Evolutionary conservation across 306 rosid species (phyloP).

Genomic region (Prunus salicina): DNA sequence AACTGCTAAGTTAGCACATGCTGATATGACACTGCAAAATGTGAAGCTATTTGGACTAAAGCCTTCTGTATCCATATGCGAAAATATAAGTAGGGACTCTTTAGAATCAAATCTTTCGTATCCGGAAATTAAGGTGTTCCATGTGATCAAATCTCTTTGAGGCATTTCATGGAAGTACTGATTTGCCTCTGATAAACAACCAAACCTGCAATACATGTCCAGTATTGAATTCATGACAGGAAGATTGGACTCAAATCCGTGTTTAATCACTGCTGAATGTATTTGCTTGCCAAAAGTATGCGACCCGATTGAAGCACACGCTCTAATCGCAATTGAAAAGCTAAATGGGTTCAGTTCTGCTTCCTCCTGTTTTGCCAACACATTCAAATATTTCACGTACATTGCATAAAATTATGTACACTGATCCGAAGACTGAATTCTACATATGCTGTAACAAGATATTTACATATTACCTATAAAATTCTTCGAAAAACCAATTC

Average conservation of each 20-base stretch:
- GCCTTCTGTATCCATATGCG: constrained; percentile 52
- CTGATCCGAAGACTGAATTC: neutral
- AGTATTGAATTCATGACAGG: constrained; percentile 72
- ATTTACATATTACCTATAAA: no score
- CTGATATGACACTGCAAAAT: constrained; percentile 56
- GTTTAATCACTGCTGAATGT: constrained; percentile 62
- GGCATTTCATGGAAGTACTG: constrained; percentile 54
- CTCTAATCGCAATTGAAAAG: constrained; percentile 77
- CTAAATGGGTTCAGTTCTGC: constrained; percentile 54
- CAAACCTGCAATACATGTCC: constrained; percentile 80
- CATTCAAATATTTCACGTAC: constrained; percentile 14
- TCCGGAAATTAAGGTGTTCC: constrained; percentile 78
- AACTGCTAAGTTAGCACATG: constrained; percentile 62
- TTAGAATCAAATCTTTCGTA: constrained; percentile 50
- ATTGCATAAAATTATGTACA: neutral
- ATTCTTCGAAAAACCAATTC: neutral
- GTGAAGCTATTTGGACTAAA: constrained; percentile 65
- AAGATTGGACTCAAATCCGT: constrained; percentile 51
- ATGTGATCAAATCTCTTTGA: constrained; percentile 58
- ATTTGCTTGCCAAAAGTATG: constrained; percentile 55
- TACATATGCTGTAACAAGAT: neutral
- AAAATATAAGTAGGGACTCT: constrained; percentile 56
- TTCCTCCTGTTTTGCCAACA: constrained; percentile 58
- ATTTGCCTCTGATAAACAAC: constrained; percentile 50
- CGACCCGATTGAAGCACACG: constrained; percentile 52